phyloP scores from a whole-genome alignment of 306 rosid genomes.

The Urtica urens region DNA sequence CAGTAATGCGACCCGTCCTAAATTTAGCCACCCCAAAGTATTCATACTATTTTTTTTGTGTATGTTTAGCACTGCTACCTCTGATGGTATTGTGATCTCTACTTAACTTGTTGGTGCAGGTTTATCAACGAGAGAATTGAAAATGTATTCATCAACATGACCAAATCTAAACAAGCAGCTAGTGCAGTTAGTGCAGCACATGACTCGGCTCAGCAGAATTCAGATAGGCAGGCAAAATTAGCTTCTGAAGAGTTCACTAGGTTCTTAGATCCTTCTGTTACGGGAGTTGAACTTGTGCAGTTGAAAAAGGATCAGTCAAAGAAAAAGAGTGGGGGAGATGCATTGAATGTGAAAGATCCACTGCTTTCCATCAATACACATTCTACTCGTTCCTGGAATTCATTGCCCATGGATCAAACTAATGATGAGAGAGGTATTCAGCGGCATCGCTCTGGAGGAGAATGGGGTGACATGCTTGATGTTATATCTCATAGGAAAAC shows the following conservation, averaged over 20 bases:
- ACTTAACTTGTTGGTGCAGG: conserved; percentile 39
- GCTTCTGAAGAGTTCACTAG: conserved; percentile 50
- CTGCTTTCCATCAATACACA: conserved; percentile 63
- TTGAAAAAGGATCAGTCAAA: conserved; percentile 45
- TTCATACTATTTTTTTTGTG: conserved; percentile 1
- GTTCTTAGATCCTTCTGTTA: conserved; percentile 70
- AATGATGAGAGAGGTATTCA: conserved; percentile 39
- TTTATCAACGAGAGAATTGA: conserved; percentile 92
- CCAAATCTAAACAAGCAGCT: conserved; percentile 45
- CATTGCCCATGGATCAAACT: conserved; percentile 32
- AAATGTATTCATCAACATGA: conserved; percentile 51
- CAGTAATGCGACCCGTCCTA: conserved; percentile 82
- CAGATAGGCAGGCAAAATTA: conserved; percentile 36
- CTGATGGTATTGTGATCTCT: conserved; percentile 20
- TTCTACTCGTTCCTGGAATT: conserved; percentile 66
- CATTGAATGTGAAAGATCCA: conserved; percentile 57
- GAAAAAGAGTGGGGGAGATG: conserved; percentile 18
- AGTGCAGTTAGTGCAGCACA: conserved; percentile 18
- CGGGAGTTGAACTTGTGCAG: conserved; percentile 87
- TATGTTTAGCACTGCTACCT: not conserved
- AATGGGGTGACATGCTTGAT: conserved; percentile 92
- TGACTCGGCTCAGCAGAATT: conserved; percentile 35
- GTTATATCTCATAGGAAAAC: conserved; percentile 71
- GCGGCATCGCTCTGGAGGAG: conserved; percentile 48
- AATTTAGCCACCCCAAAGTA: conserved; percentile 90